Evolutionary conservation across 1,284 basidiomycete genomes (phyloP).

Genomic region (Austropuccinia psidii): DNA sequence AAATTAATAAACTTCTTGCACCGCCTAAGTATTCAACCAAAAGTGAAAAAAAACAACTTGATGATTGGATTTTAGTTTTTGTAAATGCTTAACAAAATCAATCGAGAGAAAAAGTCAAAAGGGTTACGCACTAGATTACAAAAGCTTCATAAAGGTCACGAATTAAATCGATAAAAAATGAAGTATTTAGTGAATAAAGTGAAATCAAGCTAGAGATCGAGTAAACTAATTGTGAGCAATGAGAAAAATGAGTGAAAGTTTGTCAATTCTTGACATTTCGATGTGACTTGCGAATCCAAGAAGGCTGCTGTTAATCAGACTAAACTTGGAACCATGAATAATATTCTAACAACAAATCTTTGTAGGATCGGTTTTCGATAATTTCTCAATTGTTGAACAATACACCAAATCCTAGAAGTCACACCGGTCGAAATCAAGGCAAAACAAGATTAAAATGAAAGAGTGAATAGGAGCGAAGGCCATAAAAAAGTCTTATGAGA

Average conservation of each 20-base stretch:
- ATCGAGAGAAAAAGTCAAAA: conserved; percentile 51
- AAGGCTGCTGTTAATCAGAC: neutral
- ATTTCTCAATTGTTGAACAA: conserved; percentile 37
- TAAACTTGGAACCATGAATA: conserved; percentile 62
- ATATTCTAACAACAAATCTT: conserved; percentile 88
- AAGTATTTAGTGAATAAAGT: conserved; percentile 84
- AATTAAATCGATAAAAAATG: conserved; percentile 90
- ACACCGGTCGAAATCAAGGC: neutral
- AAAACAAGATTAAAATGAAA: neutral
- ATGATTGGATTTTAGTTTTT: neutral
- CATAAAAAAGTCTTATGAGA: neutral
- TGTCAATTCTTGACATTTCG: neutral
- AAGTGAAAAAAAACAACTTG: conserved; percentile 12
- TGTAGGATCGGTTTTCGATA: conserved; percentile 46
- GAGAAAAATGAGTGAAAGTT: neutral
- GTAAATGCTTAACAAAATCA: conserved; percentile 45
- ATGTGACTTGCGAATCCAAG: neutral
- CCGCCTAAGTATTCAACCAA: conserved; percentile 66
- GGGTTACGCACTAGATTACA: conserved; percentile 69
- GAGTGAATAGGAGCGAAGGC: neutral
- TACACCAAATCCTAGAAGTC: conserved; percentile 15
- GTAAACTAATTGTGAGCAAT: conserved; percentile 63
- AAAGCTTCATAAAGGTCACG: conserved; percentile 98
- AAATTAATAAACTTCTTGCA: conserved; percentile 81
- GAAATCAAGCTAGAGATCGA: conserved; percentile 84